Base-by-base conservation (phyloP, 1,284 basidiomycete species). In the Irpex lacteus region DNA sequence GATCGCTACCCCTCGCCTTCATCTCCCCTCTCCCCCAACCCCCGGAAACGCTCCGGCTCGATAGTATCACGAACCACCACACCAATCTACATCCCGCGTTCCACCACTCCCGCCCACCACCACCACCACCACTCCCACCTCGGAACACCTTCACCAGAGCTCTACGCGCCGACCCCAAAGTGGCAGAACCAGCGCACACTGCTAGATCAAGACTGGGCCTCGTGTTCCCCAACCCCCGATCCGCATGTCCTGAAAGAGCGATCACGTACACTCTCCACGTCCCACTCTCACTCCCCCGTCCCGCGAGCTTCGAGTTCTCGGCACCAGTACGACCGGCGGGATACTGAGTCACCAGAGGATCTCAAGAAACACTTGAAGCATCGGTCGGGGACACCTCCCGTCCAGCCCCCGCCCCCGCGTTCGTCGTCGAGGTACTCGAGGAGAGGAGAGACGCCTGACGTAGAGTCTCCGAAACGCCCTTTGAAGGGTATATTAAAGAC, bases 161-260 rank as follows among this genome's bases (percentile, higher is more conserved):
- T 65, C 21, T 58, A 62, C 40, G 64, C 64, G n/a, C 61, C 65
- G 2, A 63, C 61, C 15, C 65, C 65, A 60, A 56, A 58, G 37
- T 63, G 64, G 52, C 60, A 58, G 54, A 59, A 34, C 15, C 52
- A 50, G n/a, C 58, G 40, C 47, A 47, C 59, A 34, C 53, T 66
- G 44, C 59, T 53, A 15, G 65, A 66, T 34, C 54, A 60, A 11
- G 65, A 62, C 47, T 66, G 65, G 65, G 34, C 62, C 52, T 60
- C 58, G 40, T 36, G 40, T 56, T 56, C 54, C 13, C 54, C 54
- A 34, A 44, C 62, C 19, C 62, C 62, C 38, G 59, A 44, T 38
- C 62, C 62, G 19, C 37, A 40, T 32, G 32, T 44, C 15, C 26
- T 60, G 59, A 60, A 60, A 49, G 56, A 26, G 19, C 49, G 62